Evolutionary conservation across 2,329 filamentous ascomycete genomes (phyloP), one percentile per base, ranked within the genome.

Genomic region (Dothistroma pini): DNA sequence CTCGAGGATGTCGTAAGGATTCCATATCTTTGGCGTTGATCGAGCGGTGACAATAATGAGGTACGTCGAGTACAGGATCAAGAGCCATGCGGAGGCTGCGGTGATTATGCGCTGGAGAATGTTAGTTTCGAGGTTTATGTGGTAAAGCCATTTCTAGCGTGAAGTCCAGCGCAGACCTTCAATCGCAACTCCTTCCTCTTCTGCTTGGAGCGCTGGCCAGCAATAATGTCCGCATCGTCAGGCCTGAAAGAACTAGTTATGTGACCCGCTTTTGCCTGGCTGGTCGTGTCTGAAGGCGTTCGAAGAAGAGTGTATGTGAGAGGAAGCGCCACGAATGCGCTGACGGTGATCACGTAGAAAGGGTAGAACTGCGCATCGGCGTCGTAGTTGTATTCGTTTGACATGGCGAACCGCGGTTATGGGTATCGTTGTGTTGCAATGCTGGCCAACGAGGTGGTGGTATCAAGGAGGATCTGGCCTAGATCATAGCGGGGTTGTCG

Each of bases 331-430:
- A 97, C 84, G 68, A 99, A 86, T 72, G 88, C 87, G 65, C 89
- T 87, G 72, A 97, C 84, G 49, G 93, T 97, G 75, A 97, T 87
- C 79, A 97, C 89, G 82, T 99, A 99, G 85, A 96, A 96, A 69
- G 96, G 95, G 83, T 97, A 99, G 82, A 97, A 97, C 85, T 97
- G 91, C 71, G 92, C 93, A 86, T 95, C 87, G 75, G 96, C 90
- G 84, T 99, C 95, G 81, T 99, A 99, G 72, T 90, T 96, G 83
- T 99, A 99, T 78, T 97, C 93, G 73, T 90, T 91, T 75, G 89
- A 93, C 87, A 95, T 95, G 76, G 81, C 87, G 79, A 29, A 51
- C 29, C 41, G 41, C n/a, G 62, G 38, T 12, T 55, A 9, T 55
- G 4, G 31, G 16, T 12, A 34, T 22, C 58, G 53, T 25, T 55